Evolutionary conservation across 495 filamentous ascomycete species (phyloP).

Genomic region (Baudoinia panamericana): DNA sequence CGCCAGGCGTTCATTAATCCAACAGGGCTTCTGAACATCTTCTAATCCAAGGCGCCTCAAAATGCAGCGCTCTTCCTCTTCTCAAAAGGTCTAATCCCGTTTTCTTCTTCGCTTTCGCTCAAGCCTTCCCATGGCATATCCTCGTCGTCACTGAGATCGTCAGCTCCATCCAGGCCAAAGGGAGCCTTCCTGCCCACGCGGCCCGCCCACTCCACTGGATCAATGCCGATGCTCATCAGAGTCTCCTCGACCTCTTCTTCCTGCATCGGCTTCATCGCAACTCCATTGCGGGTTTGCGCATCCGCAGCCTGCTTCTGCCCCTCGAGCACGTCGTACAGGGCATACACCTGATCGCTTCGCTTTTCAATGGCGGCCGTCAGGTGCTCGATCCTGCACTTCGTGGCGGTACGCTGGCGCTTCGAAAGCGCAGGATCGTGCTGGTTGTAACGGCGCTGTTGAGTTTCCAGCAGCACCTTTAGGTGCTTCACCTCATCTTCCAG

Average conservation of each 20-base stretch:
- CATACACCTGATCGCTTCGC: slow-evolving; percentile 80
- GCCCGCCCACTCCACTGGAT: slow-evolving; percentile 6
- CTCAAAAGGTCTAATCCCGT: not conserved
- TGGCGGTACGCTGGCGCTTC: slow-evolving; percentile 51
- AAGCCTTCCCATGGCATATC: slow-evolving; percentile 24
- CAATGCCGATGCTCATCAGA: slow-evolving; percentile 17
- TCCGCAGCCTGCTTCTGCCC: slow-evolving; percentile 48
- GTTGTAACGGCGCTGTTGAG: slow-evolving; percentile 49
- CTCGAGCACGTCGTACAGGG: slow-evolving; percentile 79
- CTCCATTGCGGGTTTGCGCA: slow-evolving; percentile 6
- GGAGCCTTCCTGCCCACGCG: slow-evolving; percentile 1
- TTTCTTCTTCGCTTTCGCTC: slow-evolving; percentile 12
- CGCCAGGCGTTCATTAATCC: too few relatives aligned
- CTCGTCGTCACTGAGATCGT: slow-evolving; percentile 11
- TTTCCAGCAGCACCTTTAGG: slow-evolving; percentile 52
- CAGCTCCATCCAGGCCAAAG: slow-evolving; percentile 5
- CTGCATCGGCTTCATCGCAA: slow-evolving; percentile 19
- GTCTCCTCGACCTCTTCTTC: slow-evolving; percentile 21
- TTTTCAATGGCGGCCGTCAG: slow-evolving; percentile 53
- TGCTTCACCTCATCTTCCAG: slow-evolving; percentile 74
- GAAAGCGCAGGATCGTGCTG: slow-evolving; percentile 53
- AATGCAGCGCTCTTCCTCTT: not conserved
- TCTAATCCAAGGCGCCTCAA: too few relatives aligned
- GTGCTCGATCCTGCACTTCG: slow-evolving; percentile 51
- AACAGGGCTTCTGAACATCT: too few relatives aligned